Evolutionary conservation across 441 rosid genomes (phyloP).

Genomic region (Gossypium trilobum): DNA sequence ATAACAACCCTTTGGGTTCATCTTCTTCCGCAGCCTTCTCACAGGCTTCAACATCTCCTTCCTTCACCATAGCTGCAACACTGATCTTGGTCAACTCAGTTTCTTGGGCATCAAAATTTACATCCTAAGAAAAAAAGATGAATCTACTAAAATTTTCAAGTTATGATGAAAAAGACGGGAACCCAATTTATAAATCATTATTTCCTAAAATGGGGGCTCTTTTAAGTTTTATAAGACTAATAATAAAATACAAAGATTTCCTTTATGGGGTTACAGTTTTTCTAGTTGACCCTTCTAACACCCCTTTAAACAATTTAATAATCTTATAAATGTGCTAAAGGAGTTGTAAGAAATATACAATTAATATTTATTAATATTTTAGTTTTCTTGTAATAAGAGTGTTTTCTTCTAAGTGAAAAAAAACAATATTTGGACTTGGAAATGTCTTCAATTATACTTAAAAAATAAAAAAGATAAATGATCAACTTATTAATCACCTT

Average conservation of each 20-base stretch:
- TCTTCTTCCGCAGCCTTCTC: constrained; percentile 23
- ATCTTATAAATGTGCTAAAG: background rate
- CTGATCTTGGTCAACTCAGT: background rate
- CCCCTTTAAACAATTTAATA: background rate
- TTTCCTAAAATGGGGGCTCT: constrained; percentile 6
- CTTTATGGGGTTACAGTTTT: background rate
- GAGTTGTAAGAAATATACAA: background rate
- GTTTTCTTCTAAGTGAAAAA: background rate
- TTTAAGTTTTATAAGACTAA: background rate
- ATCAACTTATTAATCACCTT: background rate
- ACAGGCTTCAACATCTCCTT: constrained; percentile 29
- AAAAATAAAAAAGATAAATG: background rate
- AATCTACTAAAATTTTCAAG: background rate
- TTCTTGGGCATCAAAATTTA: constrained; percentile 11
- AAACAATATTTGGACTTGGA: background rate
- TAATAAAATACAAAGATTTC: background rate
- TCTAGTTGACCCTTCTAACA: background rate
- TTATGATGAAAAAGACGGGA: background rate
- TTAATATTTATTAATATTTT: too few relatives aligned
- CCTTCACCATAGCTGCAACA: constrained; percentile 30
- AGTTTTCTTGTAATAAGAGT: background rate
- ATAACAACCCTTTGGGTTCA: constrained; percentile 19
- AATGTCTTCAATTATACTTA: background rate
- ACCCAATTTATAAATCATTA: constrained; percentile 5
- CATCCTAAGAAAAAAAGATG: background rate